These are phyloP conservation scores for Amaranthus hypochondriacus DNA, from an alignment of 148 eudicot genomes.

Conservation along the genomic window DNA sequence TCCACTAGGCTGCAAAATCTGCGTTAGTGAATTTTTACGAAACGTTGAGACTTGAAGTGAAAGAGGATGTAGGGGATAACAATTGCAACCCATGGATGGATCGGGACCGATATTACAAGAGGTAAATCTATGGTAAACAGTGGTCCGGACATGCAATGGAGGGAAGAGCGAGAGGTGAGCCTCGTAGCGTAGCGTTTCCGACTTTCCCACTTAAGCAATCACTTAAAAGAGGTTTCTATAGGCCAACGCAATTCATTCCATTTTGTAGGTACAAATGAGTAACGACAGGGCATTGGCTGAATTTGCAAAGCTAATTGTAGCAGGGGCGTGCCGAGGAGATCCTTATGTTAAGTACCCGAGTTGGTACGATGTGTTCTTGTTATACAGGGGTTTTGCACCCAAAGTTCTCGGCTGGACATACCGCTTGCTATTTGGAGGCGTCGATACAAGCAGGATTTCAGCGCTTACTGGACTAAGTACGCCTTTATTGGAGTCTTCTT, in stretches of 20 bases:
- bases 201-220: too few relatives aligned
- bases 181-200: too few relatives aligned
- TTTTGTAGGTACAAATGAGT: slow-evolving; percentile 41
- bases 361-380: slow-evolving; percentile 72
- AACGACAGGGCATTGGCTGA: slow-evolving; percentile 48
- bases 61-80: slow-evolving; percentile 79
- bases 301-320: slow-evolving; percentile 64
- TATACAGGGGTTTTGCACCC: slow-evolving; percentile 70
- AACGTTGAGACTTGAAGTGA: slow-evolving; percentile 75
- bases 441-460: slow-evolving; percentile 33
- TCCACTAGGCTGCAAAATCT: slow-evolving; percentile 78
- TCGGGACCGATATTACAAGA: slow-evolving; percentile 57
- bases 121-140: slow-evolving; percentile 72
- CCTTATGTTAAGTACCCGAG: slow-evolving; percentile 81
- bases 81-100: slow-evolving; percentile 93
- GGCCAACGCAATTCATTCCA: background rate
- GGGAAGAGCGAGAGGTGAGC: slow-evolving; percentile 85
- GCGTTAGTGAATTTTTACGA: slow-evolving; percentile 91
- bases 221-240: too few relatives aligned
- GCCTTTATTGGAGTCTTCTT: slow-evolving; percentile 44
- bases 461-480: slow-evolving; percentile 59
- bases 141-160: slow-evolving; percentile 90
- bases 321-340: slow-evolving; percentile 74
- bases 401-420: slow-evolving; percentile 72
- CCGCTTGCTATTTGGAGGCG: slow-evolving; percentile 38